phyloP scores from a whole-genome alignment of 768 basidiomycete species.

The Lentinula detonsa region DNA sequence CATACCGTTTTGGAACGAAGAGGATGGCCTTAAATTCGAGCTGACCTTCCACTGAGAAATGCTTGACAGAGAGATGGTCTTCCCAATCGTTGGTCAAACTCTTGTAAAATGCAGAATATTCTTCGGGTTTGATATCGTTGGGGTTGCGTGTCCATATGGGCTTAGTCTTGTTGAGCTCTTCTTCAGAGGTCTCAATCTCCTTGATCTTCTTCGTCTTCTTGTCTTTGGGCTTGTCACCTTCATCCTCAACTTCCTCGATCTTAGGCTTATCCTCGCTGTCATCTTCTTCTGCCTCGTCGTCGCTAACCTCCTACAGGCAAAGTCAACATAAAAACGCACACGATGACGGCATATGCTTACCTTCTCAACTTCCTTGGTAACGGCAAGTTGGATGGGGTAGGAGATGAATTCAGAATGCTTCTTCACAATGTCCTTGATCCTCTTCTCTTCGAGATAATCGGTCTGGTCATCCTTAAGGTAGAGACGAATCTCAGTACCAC shows the following conservation, averaged over 20 bases:
- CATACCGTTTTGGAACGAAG: constrained; percentile 91
- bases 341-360: constrained; percentile 34
- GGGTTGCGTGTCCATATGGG: constrained; percentile 99
- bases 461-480: constrained; percentile 98
- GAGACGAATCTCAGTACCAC: constrained; percentile 89
- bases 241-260: constrained; percentile 80
- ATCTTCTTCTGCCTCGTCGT: constrained; percentile 67
- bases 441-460: constrained; percentile 99
- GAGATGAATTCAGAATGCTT: constrained; percentile 99
- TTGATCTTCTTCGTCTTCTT: constrained; percentile 95
- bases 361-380: constrained; percentile 99
- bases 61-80: constrained; percentile 98
- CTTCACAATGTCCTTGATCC: constrained; percentile 99
- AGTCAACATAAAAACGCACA: neutral
- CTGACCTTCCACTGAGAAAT: constrained; percentile 99
- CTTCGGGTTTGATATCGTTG: constrained; percentile 85
- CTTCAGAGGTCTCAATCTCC: constrained; percentile 80
- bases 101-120: constrained; percentile 98
- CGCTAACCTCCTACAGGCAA: constrained; percentile 70
- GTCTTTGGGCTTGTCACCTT: constrained; percentile 79
- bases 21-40: constrained; percentile 99
- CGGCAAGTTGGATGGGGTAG: constrained; percentile 97
- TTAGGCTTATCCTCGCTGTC: constrained; percentile 73
- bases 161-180: constrained; percentile 99
- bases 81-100: constrained; percentile 99